phyloP scores from a whole-genome alignment of 331 rosid species.

The Acacia concinna region DNA sequence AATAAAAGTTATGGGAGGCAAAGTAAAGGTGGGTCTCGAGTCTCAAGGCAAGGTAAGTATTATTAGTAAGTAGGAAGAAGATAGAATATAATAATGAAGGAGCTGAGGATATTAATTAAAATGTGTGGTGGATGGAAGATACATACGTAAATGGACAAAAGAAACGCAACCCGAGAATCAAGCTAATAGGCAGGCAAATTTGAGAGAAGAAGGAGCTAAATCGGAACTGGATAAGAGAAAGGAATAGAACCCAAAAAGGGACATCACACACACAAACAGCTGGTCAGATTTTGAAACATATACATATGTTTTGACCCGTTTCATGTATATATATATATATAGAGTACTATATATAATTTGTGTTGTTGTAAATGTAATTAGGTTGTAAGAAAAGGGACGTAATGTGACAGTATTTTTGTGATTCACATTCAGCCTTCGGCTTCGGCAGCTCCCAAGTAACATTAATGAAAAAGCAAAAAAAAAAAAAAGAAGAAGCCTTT shows the following conservation, averaged over 20 bases:
- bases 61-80: background rate
- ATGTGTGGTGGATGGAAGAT: background rate
- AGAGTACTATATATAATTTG: background rate
- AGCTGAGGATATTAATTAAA: background rate
- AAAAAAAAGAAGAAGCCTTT: background rate
- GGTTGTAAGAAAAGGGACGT: background rate
- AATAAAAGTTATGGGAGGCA: background rate
- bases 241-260: background rate
- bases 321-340: background rate
- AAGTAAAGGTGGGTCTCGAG: background rate
- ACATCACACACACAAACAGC: background rate
- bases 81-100: background rate
- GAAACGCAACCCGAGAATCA: background rate
- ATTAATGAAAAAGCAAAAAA: too few relatives aligned
- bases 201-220: background rate
- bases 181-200: background rate
- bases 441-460: background rate
- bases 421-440: background rate
- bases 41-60: too few relatives aligned
- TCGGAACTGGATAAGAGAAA: background rate
- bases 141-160: background rate
- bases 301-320: background rate
- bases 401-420: background rate
- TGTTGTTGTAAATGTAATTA: background rate
- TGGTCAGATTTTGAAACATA: background rate